These are phyloP conservation scores for Gymnopilus junonius DNA, from an alignment of 768 basidiomycete species.

Conservation along the genomic window DNA sequence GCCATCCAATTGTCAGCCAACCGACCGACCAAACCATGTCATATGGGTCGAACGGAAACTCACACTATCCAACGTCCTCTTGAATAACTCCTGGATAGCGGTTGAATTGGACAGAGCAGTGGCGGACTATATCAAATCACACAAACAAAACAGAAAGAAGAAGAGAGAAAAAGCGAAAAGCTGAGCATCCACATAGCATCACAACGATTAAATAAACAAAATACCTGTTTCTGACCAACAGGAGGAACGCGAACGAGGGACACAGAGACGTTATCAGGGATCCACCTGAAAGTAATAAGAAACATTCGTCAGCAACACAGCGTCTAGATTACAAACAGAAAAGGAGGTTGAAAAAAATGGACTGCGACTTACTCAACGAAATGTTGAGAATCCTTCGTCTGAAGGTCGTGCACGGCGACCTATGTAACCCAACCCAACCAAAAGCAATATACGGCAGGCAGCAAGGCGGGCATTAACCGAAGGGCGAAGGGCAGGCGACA, in stretches of 20 bases:
- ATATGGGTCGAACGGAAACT: constrained; percentile 7
- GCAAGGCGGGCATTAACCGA: background rate
- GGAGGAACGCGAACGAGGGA: constrained; percentile 85
- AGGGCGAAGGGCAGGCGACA: background rate
- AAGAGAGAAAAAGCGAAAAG: constrained; percentile 8
- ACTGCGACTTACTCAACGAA: constrained; percentile 79
- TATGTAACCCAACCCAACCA: too few relatives aligned
- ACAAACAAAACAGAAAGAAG: background rate
- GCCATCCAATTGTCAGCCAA: constrained; percentile 2
- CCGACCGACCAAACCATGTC: background rate
- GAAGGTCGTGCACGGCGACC: constrained; percentile 74
- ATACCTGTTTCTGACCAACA: constrained; percentile 72
- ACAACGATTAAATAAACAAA: constrained; percentile 19
- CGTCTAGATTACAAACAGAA: background rate
- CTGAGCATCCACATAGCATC: constrained; percentile 6
- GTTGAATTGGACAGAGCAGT: constrained; percentile 80
- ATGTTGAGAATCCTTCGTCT: constrained; percentile 70
- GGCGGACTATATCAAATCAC: constrained; percentile 49
- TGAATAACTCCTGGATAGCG: constrained; percentile 85
- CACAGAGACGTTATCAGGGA: constrained; percentile 88
- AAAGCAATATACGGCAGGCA: too few relatives aligned
- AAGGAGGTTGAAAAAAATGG: too few relatives aligned
- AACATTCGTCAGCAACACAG: background rate
- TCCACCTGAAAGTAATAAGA: constrained; percentile 62
- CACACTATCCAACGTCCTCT: constrained; percentile 68